Base-by-base conservation (phyloP, 1,284 basidiomycete genomes). In the Trametes sp. region DNA sequence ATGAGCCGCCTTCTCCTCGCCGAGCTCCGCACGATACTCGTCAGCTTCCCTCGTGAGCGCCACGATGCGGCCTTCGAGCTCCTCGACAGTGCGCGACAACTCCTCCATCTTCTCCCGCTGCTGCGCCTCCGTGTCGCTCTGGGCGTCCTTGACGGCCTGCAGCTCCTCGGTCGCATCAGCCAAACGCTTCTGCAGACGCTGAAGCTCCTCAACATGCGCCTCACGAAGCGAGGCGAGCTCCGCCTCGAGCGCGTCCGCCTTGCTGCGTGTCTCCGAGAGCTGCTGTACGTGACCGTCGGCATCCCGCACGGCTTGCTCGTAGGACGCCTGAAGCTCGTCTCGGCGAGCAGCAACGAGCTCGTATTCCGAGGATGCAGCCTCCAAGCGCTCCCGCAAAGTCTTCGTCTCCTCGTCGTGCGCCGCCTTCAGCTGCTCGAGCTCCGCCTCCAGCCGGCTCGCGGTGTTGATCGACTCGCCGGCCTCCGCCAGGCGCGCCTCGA, bases 1-100 rank as follows among this genome's bases (percentile, higher is more conserved):
- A 21, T 76, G 77, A 24, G 68, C 70, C n/a, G 77, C 73, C 16
- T 74, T 72, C 58, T 81, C 74, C 4, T 76, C 72, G 62, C 78
- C 74, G 4, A 87, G 71, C 58, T 77, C 74, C 2, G 68, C 69
- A 33, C 70, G 71, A 33, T 71, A 64, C 52, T 70, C 66, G 29
- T 70, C 71, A 0, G 73, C 54, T 49, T 75, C 75, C 28, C 66
- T 59, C 8, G 64, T 67, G 49, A 69, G 70, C 33, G 65, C 67
- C n/a, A 56, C 46, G 42, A 67, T 58, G 53, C 59, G 67, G 26
- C 50, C 64, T 57, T 74, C 63, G 4, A 78, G 71, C 16, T 77
- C 71, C 19, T 76, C 71, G 48, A 72, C 65, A 5, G 66, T 54
- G 10, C 67, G 58, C 10, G 70, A 62, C n/a, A 78, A 72, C 58